Conservation (phyloP, 2,329 filamentous ascomycete genomes). For the Cryoendolithus antarcticus region DNA sequence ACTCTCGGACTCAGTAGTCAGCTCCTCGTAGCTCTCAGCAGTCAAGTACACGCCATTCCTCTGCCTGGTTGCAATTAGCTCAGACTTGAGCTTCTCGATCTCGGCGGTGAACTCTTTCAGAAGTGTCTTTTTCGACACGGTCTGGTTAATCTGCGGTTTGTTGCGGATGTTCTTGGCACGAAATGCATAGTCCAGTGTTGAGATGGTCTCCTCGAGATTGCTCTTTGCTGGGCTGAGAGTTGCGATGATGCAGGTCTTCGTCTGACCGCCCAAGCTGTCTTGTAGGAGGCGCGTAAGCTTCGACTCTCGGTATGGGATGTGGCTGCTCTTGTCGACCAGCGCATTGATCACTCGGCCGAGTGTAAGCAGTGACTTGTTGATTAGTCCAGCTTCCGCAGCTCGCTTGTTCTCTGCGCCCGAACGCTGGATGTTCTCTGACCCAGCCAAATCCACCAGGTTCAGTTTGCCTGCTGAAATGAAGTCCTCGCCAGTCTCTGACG, state of each 20-base stretch:
- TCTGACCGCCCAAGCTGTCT: conserved; percentile 88
- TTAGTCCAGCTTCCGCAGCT: conserved; percentile 85
- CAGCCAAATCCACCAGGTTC: conserved; percentile 90
- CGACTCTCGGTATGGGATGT: conserved; percentile 89
- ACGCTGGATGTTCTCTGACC: conserved; percentile 93
- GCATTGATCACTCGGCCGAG: conserved; percentile 96
- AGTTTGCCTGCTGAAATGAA: conserved; percentile 85
- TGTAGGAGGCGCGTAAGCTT: conserved; percentile 90
- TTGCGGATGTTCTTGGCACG: conserved; percentile 97
- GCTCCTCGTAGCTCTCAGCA: conserved; percentile 77
- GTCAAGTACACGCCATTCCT: conserved; percentile 92
- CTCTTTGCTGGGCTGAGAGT: conserved; percentile 89
- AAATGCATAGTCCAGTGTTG: conserved; percentile 94
- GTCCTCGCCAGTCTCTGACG: conserved; percentile 73
- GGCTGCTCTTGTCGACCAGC: conserved; percentile 73
- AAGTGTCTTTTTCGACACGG: conserved; percentile 85
- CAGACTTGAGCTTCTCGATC: conserved; percentile 88
- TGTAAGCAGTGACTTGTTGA: conserved; percentile 95
- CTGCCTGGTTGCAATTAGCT: conserved; percentile 83
- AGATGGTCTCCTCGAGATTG: conserved; percentile 96
- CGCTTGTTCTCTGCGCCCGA: conserved; percentile 97
- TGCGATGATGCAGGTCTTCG: conserved; percentile 97
- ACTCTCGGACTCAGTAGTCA: conserved; percentile 85
- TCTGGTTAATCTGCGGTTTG: conserved; percentile 87
- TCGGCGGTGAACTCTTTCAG: conserved; percentile 81